Evolutionary conservation across 768 basidiomycete genomes (phyloP), one percentile per base, ranked within the genome.

Genomic region (Wakefieldia striispora): DNA sequence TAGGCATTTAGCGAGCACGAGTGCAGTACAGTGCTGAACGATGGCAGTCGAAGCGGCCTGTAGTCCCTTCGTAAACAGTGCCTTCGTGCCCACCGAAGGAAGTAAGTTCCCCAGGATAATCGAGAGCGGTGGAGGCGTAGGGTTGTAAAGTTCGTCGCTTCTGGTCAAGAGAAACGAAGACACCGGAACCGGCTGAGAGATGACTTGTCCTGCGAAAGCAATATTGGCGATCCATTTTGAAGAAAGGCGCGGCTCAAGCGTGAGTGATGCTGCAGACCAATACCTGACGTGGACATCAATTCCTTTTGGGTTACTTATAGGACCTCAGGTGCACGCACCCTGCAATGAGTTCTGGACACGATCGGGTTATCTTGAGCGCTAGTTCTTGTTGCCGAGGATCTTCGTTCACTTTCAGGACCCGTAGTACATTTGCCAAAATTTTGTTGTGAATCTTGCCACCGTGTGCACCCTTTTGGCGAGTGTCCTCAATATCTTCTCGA

Each of bases 221-320:
- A 97, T 84, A 50, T 93, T 95, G 0, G 87, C 81, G 27, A 97
- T 84, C 94, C 95, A 98, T 62, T 86, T 87, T 0, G 88, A 88
- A 0, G 90, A 89, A 6, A 94, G 77, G 3, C 92, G 83, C 0
- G 93, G 91, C 58, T 95, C 92, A 5, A 95, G 75, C 0, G 89
- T 87, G 29, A 91, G 69, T 3, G 77, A 76, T 4, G 79, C 82
- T 2, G 75, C 75, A 13, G 82, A 64, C 87, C 89, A 91, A 59
- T 86, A 92, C 14, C 88, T 90, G 54, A 21, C 11, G n/a, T 26
- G 31, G n/a, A 26, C 9, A 41, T 54, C 47, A 68, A 44, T 51
- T 45, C 57, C 47, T 40, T 29, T 19, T 16, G 35, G 37, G 17
- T n/a, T 20, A 8, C 12, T n/a, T 26, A 16, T 26, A 13, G 20